Percentiles rank a stretch among this genome's conserved stretches.
Conservation (phyloP, 495 filamentous ascomycete species). For the Annulohypoxylon bovei region DNA sequence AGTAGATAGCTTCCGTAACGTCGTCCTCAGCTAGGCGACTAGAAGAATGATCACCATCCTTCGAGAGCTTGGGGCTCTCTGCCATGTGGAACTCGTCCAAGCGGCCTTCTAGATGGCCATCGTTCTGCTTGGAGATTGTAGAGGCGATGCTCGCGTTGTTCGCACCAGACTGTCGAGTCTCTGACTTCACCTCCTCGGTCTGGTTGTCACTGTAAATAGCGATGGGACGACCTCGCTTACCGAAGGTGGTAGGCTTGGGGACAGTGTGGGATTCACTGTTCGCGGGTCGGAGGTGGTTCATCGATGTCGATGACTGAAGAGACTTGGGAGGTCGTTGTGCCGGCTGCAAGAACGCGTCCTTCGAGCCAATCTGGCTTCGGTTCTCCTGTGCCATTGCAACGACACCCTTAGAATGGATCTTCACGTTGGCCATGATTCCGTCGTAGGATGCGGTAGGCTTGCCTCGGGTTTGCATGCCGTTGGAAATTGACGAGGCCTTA, state of each 20-base stretch:
- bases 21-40: slow-evolving; percentile 39
- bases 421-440: not conserved
- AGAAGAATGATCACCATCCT: not conserved
- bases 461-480: slow-evolving; percentile 77
- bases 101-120: slow-evolving; percentile 7
- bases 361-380: slow-evolving; percentile 59
- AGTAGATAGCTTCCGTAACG: slow-evolving; percentile 51
- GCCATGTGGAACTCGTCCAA: not conserved
- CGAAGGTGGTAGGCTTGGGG: slow-evolving; percentile 62
- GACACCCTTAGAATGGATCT: slow-evolving; percentile 38
- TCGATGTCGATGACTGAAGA: slow-evolving; percentile 55
- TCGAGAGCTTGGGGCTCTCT: slow-evolving; percentile 5
- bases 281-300: slow-evolving; percentile 51
- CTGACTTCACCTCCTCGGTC: slow-evolving; percentile 27
- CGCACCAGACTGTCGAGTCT: not conserved
- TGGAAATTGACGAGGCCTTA: slow-evolving; percentile 76
- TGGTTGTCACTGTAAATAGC: slow-evolving; percentile 72
- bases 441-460: slow-evolving; percentile 49
- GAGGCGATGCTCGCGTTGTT: not conserved
- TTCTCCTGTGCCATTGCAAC: slow-evolving; percentile 55
- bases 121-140: not conserved
- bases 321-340: slow-evolving; percentile 70
- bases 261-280: slow-evolving; percentile 36
- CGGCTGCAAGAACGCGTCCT: slow-evolving; percentile 64
- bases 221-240: slow-evolving; percentile 60